Percentiles rank a stretch among this genome's conserved stretches.
These are phyloP conservation scores for Rhododendron vialii DNA, from an alignment of 148 eudicot genomes.

Conservation along the genomic window DNA sequence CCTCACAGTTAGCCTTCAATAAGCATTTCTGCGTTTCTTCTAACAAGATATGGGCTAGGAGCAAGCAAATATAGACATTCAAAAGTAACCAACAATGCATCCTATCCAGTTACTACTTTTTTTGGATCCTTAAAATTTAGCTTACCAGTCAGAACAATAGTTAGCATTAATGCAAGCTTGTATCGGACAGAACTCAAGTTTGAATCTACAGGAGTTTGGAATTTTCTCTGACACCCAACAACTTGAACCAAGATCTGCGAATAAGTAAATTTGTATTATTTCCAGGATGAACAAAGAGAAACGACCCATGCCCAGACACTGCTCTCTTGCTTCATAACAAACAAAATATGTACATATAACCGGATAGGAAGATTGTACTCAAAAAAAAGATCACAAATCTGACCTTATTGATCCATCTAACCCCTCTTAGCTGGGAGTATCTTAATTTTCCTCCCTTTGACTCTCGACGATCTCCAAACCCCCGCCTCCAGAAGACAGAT, in stretches of 20 bases:
- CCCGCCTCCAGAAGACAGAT: slow-evolving; percentile 20
- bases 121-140: not conserved
- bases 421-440: slow-evolving; percentile 30
- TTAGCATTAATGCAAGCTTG: slow-evolving; percentile 53
- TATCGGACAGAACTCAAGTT: slow-evolving; percentile 46
- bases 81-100: not conserved
- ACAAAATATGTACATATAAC: not conserved
- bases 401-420: slow-evolving; percentile 55
- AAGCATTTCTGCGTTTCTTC: not conserved
- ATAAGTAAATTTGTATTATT: not conserved
- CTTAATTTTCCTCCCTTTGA: slow-evolving; percentile 27
- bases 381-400: slow-evolving; percentile 16
- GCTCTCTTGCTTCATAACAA: not conserved
- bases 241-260: slow-evolving; percentile 49
- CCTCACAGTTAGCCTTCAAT: not conserved
- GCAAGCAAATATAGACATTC: not conserved
- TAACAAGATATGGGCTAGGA: not conserved
- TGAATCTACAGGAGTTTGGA: slow-evolving; percentile 30
- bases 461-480: slow-evolving; percentile 20
- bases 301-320: not conserved
- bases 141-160: slow-evolving; percentile 70
- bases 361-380: not conserved
- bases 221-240: slow-evolving; percentile 37
- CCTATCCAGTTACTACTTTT: not conserved
- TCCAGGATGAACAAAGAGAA: slow-evolving; percentile 9